Evolutionary conservation across 139 green algal genomes (phyloP).

Genomic region (Haematococcus lacustris): DNA sequence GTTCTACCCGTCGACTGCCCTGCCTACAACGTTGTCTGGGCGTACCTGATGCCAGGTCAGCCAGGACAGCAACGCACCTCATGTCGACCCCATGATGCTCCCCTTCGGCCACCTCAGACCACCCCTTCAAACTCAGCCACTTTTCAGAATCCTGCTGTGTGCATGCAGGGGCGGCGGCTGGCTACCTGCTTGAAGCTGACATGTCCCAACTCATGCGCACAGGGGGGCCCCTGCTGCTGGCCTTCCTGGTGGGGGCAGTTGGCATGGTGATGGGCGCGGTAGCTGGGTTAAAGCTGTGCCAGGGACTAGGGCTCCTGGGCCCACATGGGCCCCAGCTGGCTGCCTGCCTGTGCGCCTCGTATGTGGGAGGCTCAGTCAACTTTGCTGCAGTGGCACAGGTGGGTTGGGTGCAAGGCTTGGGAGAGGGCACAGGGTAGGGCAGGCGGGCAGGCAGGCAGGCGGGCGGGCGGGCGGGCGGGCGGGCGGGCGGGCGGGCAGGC

Average conservation of each 20-base stretch:
- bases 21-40: slow-evolving; percentile 12
- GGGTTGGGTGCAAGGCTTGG: not conserved
- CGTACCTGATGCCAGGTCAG: slow-evolving; percentile 5
- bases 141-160: not conserved
- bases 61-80: not conserved
- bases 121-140: not conserved
- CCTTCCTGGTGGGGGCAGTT: slow-evolving; percentile 50
- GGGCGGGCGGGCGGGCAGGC: no score
- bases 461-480: no score
- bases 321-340: slow-evolving; percentile 25
- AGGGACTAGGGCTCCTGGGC: not conserved
- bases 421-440: not conserved
- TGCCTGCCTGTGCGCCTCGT: slow-evolving; percentile 61
- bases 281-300: slow-evolving; percentile 25
- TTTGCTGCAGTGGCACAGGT: slow-evolving; percentile 63
- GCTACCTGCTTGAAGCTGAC: not conserved
- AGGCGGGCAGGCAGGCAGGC: not conserved
- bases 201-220: slow-evolving; percentile 12
- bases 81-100: not conserved
- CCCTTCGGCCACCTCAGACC: not conserved
- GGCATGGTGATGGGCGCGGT: slow-evolving; percentile 39
- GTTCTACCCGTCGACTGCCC: slow-evolving; percentile 17
- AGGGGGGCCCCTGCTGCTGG: slow-evolving; percentile 31
- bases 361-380: slow-evolving; percentile 76
- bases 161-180: not conserved